Evolutionary conservation across 495 filamentous ascomycete species (phyloP), one percentile per base, ranked within the genome.

Genomic region (Hypoxylon fuscum): DNA sequence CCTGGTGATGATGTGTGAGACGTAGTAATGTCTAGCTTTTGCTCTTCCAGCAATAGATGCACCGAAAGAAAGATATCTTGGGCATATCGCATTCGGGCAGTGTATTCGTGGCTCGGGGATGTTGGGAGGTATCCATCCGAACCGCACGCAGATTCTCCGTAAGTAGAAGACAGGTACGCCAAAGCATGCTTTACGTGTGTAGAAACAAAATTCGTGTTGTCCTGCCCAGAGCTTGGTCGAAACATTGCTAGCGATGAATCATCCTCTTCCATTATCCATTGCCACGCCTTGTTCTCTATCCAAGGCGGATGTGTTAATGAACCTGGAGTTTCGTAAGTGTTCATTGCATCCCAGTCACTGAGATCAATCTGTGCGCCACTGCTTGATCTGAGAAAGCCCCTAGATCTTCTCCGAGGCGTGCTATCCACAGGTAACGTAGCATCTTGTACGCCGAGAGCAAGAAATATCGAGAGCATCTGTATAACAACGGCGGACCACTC

Each of bases 41-140:
- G 84, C 66, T 98, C 95, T 70, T 98, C 94, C 1, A 89, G 80
- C 3, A 96, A 72, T 5, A 98, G 81, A 72, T 98, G 96, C 18
- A 98, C 81, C 11, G 85, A 87, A 45, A 95, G 78, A 8, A 97
- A 77, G 1, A 94, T 79, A 43, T 86, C 87, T 56, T 85, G 84
- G 34, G 92, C 78, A 25, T 85, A 81, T 46, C 78, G 83, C 17
- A 82, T 81, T 25, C 88, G 83, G 37, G 79, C 75, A 22, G 82
- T 79, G 32, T 79, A 76, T 45, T 79, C 79, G 52, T 80, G 79
- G 22, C 78, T 77, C 31, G 74, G 60, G 10, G 85, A 83, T 7
- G 87, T 90, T 32, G 88, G 88, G 41, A 91, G 75, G 55, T 83
- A 86, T 14, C 86, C 86, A 6, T 83, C 74, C 2, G 71, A 59